Percentiles rank a stretch among this genome's conserved stretches.
These are phyloP conservation scores for Miscanthus sacchariflorus DNA, from an alignment of 202 grass and related monocot species.

Conservation along the genomic window DNA sequence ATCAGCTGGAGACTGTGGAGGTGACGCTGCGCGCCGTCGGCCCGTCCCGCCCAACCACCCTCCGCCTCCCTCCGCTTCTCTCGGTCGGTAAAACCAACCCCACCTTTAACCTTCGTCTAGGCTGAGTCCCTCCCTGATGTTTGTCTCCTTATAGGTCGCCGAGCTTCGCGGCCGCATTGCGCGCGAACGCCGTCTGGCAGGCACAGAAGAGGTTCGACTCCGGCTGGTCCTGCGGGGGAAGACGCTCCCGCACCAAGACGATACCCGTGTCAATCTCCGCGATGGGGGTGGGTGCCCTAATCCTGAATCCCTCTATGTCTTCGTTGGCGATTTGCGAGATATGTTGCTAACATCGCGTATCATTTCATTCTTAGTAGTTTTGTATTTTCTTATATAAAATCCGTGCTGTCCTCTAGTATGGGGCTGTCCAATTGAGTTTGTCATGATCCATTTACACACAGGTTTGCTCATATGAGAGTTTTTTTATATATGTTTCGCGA, in stretches of 20 bases:
- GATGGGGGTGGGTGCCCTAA: slow-evolving; percentile 59
- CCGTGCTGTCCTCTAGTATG: not conserved
- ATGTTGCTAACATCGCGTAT: not conserved
- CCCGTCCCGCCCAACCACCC: slow-evolving; percentile 59
- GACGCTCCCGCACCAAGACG: slow-evolving; percentile 53
- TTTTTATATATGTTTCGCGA: not conserved
- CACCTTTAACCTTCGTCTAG: not conserved
- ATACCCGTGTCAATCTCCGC: slow-evolving; percentile 45
- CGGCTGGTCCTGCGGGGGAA: slow-evolving; percentile 66
- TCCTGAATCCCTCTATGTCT: not conserved
- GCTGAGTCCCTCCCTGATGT: not conserved
- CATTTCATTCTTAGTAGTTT: not conserved
- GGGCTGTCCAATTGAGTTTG: not conserved
- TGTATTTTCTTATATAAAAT: not conserved
- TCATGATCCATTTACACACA: not conserved
- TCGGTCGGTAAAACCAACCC: slow-evolving; percentile 51
- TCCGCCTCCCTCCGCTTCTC: slow-evolving; percentile 57
- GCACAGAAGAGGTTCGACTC: slow-evolving; percentile 47
- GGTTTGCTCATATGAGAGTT: not conserved
- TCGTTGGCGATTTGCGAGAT: slow-evolving; percentile 3
- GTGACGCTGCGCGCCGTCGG: slow-evolving; percentile 68
- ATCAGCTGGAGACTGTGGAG: slow-evolving; percentile 56
- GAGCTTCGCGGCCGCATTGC: slow-evolving; percentile 62
- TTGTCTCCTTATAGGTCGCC: slow-evolving; percentile 36
- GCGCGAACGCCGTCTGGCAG: slow-evolving; percentile 44